Conservation (phyloP, 2,329 filamentous ascomycete genomes). For the Beauveria sp. region DNA sequence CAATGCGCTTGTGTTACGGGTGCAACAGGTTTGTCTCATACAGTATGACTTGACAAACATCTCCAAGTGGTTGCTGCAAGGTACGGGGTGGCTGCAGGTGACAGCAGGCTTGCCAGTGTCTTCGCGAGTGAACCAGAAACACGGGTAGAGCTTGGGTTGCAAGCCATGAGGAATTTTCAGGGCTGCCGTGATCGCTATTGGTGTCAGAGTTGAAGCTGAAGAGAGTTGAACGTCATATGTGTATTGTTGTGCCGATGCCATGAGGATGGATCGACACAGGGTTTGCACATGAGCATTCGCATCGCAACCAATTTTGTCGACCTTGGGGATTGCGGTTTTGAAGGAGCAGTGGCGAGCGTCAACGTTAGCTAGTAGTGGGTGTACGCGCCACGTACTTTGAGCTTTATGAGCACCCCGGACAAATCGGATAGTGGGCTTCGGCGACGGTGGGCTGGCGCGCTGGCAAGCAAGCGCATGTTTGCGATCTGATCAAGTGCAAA, state of each 20-base stretch:
- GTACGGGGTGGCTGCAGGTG: not conserved
- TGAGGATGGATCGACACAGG: not conserved
- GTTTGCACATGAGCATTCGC: not conserved
- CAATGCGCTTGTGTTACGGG: not conserved
- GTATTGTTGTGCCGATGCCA: not conserved
- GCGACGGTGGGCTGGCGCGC: not conserved
- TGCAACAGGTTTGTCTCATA: not conserved
- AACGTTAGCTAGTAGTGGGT: not conserved
- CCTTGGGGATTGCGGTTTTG: not conserved
- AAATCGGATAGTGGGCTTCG: not conserved
- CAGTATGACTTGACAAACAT: not conserved
- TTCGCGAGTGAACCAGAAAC: not conserved
- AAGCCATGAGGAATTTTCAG: not conserved
- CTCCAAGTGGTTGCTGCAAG: not conserved
- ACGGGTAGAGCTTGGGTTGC: not conserved
- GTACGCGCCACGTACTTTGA: not conserved
- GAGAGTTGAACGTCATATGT: not conserved
- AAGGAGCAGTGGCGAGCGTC: not conserved
- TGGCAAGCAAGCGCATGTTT: not conserved
- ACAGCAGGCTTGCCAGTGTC: no score
- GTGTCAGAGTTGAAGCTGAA: not conserved
- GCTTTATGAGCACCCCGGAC: not conserved
- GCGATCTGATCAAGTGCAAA: not conserved
- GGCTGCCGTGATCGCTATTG: not conserved
- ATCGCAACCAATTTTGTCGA: not conserved